Base-by-base conservation (phyloP, 2,329 filamentous ascomycete species). In the Sporothrix luriei region DNA sequence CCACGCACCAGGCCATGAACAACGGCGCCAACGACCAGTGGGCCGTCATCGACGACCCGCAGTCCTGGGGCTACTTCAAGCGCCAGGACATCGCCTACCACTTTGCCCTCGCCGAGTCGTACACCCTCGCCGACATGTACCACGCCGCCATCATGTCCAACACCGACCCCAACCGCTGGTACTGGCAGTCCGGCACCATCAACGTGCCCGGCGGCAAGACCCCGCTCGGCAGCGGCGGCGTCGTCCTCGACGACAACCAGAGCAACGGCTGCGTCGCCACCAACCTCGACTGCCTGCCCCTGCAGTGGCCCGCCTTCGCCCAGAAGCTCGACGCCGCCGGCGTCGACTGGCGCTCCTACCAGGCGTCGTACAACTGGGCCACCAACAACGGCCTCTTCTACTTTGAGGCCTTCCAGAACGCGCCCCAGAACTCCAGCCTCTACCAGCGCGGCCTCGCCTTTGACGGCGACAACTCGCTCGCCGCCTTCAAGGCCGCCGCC, bases 351-450 rank as follows among this genome's bases (percentile, higher is more conserved):
- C 80, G 83, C 49, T 78, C 84, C 1, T 85, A 79, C 73, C 83
- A 85, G 73, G 79, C 83, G 68, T 78, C 77, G 46, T 75, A 68
- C 21, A 79, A 85, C 73, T 85, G 84, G 75, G 85, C 84, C 69
- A 84, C 84, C 54, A 84, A 86, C 74, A 86, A 85, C 74, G 81
- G 84, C 0, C 77, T 84, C 16, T 83, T 84, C 48, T 84, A 83
- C 80, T 87, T 87, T 73, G 68, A 82, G 69, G 83, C 85, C 69
- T 86, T 80, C 75, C 84, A 85, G 70, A 78, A 80, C 0, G 83
- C 84, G 0, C 72, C 75, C 0, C 74, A 75, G 1, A 75, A 77
- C 19, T 82, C 82, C 0, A 76, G 78, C 10, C 78, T 86, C 4
- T 78, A 82, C 40, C 70, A 82, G 59, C 80, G 81, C 38, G 84